Evolutionary conservation across 2,329 filamentous ascomycete genomes (phyloP).

Genomic region (Aureobasidium sp.): DNA sequence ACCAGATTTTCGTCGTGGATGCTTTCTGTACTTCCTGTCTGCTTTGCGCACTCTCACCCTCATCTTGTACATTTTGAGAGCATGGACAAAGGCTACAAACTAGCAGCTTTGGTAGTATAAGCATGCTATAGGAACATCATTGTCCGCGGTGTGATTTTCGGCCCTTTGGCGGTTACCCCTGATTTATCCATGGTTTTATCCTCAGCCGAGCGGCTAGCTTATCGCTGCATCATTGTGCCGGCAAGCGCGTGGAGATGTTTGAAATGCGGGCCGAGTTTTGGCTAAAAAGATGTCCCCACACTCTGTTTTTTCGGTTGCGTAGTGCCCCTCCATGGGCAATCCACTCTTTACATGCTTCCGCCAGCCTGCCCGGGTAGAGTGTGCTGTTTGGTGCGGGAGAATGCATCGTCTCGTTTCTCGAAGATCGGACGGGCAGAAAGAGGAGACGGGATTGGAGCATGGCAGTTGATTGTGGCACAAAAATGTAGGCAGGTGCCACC

Average conservation of each 20-base stretch:
- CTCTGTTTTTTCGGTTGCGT: neutral
- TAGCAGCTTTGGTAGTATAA: neutral
- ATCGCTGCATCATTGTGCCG: neutral
- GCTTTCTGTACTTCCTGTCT: neutral
- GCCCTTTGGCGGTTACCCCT: neutral
- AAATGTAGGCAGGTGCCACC: constrained; percentile 13
- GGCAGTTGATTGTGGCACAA: constrained; percentile 9
- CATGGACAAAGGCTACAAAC: neutral
- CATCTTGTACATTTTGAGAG: neutral
- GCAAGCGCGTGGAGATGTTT: neutral
- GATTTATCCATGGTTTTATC: constrained; percentile 13
- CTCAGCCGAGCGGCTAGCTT: neutral
- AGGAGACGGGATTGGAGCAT: neutral
- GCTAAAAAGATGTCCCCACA: constrained; percentile 10
- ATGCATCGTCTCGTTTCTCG: neutral
- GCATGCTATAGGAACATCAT: neutral
- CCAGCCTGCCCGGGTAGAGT: neutral
- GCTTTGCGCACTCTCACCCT: neutral
- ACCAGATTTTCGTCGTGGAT: constrained; percentile 1
- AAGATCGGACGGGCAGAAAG: neutral
- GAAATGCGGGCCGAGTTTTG: constrained; percentile 8
- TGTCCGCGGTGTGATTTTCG: neutral
- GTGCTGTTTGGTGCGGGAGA: neutral
- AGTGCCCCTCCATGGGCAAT: constrained; percentile 11
- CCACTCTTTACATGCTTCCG: neutral